These are phyloP conservation scores for Neurospora sp. DNA, from an alignment of 495 filamentous ascomycete genomes.

Conservation along the genomic window DNA sequence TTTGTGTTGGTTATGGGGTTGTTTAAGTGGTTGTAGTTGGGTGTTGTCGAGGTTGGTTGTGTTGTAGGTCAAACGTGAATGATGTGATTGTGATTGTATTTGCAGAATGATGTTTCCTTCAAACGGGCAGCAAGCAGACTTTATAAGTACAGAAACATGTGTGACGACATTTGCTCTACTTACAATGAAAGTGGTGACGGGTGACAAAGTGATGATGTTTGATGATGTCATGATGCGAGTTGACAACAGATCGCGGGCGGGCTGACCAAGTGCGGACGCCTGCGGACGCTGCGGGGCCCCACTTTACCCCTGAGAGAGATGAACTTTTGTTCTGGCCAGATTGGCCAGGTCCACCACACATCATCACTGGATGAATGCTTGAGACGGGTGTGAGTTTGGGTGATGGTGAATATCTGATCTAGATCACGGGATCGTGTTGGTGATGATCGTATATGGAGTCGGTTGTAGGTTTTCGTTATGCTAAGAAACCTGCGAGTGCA, in stretches of 20 bases:
- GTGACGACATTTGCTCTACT: neutral
- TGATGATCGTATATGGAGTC: neutral
- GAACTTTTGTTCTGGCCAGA: neutral
- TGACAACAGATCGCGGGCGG: neutral
- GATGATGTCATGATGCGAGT: slow-evolving; percentile 9
- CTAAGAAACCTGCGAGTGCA: neutral
- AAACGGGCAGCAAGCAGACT: neutral
- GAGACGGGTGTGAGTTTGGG: neutral
- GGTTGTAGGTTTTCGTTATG: neutral
- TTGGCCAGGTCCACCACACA: neutral
- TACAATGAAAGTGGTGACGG: neutral
- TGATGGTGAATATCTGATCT: neutral
- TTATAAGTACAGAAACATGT: neutral
- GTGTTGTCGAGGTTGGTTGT: neutral
- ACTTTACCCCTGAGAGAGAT: neutral
- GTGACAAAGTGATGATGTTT: neutral
- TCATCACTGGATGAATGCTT: neutral
- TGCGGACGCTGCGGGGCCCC: neutral
- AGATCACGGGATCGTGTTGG: neutral
- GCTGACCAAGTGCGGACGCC: neutral
- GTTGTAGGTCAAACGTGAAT: neutral
- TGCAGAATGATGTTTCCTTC: neutral
- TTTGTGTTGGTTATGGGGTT: neutral
- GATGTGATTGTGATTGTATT: neutral
- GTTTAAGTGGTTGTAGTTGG: neutral